phyloP scores from a whole-genome alignment of 2,329 filamentous ascomycete genomes.

The Claviceps spartinae region DNA sequence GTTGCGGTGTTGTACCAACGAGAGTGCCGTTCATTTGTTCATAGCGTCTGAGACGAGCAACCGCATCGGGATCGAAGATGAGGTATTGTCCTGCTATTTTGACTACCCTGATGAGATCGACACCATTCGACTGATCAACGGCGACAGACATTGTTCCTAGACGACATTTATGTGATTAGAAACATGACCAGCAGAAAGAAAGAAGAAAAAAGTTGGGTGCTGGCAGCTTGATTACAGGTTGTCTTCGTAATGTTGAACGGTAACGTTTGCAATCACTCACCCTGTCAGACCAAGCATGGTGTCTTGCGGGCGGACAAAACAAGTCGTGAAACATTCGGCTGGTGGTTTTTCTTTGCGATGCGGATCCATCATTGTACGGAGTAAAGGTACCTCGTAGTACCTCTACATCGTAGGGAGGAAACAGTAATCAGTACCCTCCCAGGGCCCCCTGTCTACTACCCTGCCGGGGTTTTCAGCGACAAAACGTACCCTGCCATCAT shows the following conservation, averaged over 20 bases:
- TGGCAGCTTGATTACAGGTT: slow-evolving; percentile 23
- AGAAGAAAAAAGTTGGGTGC: neutral
- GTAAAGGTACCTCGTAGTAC: too few species aligned
- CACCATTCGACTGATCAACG: neutral
- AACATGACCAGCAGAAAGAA: neutral
- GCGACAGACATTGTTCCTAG: slow-evolving; percentile 1
- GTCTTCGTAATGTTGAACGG: slow-evolving; percentile 30
- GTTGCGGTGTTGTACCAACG: slow-evolving; percentile 78
- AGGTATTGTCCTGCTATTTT: slow-evolving; percentile 70
- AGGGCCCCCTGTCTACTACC: too few species aligned
- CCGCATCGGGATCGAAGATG: slow-evolving; percentile 74
- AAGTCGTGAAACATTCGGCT: too few species aligned
- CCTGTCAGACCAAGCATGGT: too few species aligned
- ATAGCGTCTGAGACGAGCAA: slow-evolving; percentile 62
- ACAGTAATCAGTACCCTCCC: too few species aligned
- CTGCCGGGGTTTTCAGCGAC: too few species aligned
- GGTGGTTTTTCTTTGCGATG: too few species aligned
- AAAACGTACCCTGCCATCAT: too few species aligned
- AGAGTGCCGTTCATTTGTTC: slow-evolving; percentile 80
- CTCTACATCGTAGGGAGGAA: too few species aligned
- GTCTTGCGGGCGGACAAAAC: too few species aligned
- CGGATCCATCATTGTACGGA: too few species aligned
- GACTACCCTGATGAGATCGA: slow-evolving; percentile 58
- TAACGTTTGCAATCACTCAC: slow-evolving; percentile 27
- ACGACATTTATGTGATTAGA: neutral